Evolutionary conservation across 805 yeast genomes (phyloP).

Genomic region (Lipomyces sp.): DNA sequence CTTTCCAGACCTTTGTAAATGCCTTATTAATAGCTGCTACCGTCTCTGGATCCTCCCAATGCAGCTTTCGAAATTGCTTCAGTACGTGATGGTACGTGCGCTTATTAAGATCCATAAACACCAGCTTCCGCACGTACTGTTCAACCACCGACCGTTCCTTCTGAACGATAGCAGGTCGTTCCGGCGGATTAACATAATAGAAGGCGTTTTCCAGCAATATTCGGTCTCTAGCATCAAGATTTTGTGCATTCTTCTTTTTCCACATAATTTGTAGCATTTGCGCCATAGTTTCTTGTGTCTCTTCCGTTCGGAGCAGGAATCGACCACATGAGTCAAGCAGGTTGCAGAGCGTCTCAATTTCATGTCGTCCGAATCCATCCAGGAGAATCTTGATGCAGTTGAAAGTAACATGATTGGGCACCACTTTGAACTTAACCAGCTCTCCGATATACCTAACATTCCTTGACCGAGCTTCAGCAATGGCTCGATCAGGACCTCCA

Average conservation of each 20-base stretch:
- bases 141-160: constrained; percentile 43
- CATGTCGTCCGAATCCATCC: constrained; percentile 56
- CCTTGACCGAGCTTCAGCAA: constrained; percentile 32
- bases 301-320: constrained; percentile 61
- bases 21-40: constrained; percentile 47
- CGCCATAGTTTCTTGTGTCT: constrained; percentile 61
- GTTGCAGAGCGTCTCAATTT: constrained; percentile 70
- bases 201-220: constrained; percentile 59
- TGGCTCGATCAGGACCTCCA: constrained; percentile 21
- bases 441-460: constrained; percentile 70
- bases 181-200: constrained; percentile 48
- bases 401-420: constrained; percentile 72
- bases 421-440: constrained; percentile 71
- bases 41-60: constrained; percentile 53
- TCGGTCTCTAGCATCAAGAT: constrained; percentile 59
- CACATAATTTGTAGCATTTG: constrained; percentile 65
- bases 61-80: constrained; percentile 51
- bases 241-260: constrained; percentile 54
- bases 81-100: constrained; percentile 48
- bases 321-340: constrained; percentile 77
- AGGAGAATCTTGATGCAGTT: constrained; percentile 72
- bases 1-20: constrained; percentile 64
- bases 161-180: constrained; percentile 44
- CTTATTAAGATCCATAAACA: constrained; percentile 56
- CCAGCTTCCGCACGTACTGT: constrained; percentile 54